Conservation (phyloP, 495 filamentous ascomycete genomes). For the Cryomyces antarcticus region DNA sequence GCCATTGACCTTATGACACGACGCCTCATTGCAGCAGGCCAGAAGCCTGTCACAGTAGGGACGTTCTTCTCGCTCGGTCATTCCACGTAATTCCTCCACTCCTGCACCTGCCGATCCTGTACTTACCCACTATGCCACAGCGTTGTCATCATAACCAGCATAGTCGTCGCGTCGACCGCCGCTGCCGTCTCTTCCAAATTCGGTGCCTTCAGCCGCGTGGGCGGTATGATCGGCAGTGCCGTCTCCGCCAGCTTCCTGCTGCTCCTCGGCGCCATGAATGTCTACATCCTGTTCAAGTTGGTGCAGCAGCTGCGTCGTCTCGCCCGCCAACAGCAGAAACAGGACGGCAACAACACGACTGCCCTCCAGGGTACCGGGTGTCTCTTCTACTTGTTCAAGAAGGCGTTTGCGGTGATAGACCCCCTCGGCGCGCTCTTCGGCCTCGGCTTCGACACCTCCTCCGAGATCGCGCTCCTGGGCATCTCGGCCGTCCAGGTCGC, state of each 20-base stretch:
- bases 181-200: slow-evolving; percentile 64
- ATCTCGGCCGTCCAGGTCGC: slow-evolving; percentile 74
- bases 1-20: slow-evolving; percentile 94
- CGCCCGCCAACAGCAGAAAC: slow-evolving; percentile 20
- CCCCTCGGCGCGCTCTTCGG: slow-evolving; percentile 81
- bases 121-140: slow-evolving; percentile 11
- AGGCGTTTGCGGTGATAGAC: slow-evolving; percentile 67
- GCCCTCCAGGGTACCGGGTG: slow-evolving; percentile 54
- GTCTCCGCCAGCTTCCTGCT: slow-evolving; percentile 70
- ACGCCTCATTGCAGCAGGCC: slow-evolving; percentile 68
- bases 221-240: slow-evolving; percentile 68
- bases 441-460: slow-evolving; percentile 87
- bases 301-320: slow-evolving; percentile 43
- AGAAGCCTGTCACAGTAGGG: slow-evolving; percentile 77
- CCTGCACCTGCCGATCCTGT: background rate
- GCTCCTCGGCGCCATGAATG: slow-evolving; percentile 63
- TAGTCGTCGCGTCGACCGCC: slow-evolving; percentile 77
- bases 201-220: slow-evolving; percentile 58
- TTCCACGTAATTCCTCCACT: slow-evolving; percentile 37
- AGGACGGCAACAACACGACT: slow-evolving; percentile 18
- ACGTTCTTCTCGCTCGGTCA: slow-evolving; percentile 93
- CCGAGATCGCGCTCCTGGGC: slow-evolving; percentile 78
- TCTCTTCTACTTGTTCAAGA: slow-evolving; percentile 48
- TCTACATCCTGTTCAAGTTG: slow-evolving; percentile 63
- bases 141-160: slow-evolving; percentile 75